These are phyloP conservation scores for Bipolaris gigantea DNA, from an alignment of 2,329 filamentous ascomycete genomes.

Conservation along the genomic window DNA sequence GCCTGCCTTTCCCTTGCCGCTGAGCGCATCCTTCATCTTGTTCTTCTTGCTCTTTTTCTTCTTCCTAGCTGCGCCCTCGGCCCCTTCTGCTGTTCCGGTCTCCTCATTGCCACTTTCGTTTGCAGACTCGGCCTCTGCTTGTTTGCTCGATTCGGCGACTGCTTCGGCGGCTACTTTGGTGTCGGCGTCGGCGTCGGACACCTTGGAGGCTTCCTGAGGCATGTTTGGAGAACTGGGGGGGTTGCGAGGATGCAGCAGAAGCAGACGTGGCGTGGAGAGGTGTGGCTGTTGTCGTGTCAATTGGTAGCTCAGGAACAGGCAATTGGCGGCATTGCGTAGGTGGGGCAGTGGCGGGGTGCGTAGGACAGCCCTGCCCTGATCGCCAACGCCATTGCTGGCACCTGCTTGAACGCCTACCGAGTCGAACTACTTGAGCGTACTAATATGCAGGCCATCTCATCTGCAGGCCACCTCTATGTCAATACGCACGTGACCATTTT, in stretches of 20 bases:
- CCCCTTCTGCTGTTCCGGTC: conserved; percentile 44
- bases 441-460: not conserved
- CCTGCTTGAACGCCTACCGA: not conserved
- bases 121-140: conserved; percentile 32
- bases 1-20: conserved; percentile 39
- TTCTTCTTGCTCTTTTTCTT: conserved; percentile 69
- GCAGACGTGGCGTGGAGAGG: conserved; percentile 19
- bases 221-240: conserved; percentile 19
- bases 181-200: conserved; percentile 56
- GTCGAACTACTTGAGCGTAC: not conserved
- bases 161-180: conserved; percentile 52
- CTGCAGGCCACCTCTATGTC: not conserved
- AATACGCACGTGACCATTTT: not conserved
- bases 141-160: conserved; percentile 39
- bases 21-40: conserved; percentile 56
- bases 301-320: conserved; percentile 12
- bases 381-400: not conserved
- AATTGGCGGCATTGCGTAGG: conserved; percentile 10
- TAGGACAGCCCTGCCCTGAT: not conserved
- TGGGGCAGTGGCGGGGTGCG: conserved; percentile 15
- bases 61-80: conserved; percentile 53
- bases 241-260: conserved; percentile 18
- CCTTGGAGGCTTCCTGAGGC: conserved; percentile 62
- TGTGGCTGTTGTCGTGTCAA: conserved; percentile 15
- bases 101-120: conserved; percentile 40